Evolutionary conservation across 768 basidiomycete genomes (phyloP).

Genomic region (Termitomyces sp.): DNA sequence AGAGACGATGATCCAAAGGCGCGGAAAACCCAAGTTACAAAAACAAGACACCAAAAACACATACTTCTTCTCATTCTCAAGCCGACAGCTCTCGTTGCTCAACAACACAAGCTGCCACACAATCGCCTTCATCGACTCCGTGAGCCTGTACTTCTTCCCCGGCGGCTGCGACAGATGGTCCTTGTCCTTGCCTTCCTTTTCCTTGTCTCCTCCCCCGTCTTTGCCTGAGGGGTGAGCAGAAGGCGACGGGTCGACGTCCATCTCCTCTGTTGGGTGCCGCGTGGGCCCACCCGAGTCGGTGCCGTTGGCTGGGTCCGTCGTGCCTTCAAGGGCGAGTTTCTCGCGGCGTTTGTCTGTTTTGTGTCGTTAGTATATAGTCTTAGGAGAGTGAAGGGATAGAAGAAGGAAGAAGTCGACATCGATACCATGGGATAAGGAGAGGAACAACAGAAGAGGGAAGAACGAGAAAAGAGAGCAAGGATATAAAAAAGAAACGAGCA

Average conservation of each 20-base stretch:
- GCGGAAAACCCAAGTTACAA: no score
- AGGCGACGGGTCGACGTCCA: slow-evolving; percentile 29
- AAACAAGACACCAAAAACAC: not conserved
- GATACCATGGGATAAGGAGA: no score
- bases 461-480: no score
- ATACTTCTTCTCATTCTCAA: slow-evolving; percentile 64
- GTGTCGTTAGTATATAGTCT: not conserved
- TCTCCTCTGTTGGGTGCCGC: slow-evolving; percentile 41
- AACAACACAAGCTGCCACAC: slow-evolving; percentile 79
- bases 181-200: slow-evolving; percentile 16
- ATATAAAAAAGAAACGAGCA: slow-evolving; percentile 3
- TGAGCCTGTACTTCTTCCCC: slow-evolving; percentile 70
- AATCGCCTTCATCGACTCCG: slow-evolving; percentile 72
- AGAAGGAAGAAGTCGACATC: not conserved
- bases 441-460: no score
- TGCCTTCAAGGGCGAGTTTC: slow-evolving; percentile 35
- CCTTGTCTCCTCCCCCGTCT: not conserved
- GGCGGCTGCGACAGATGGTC: slow-evolving; percentile 52
- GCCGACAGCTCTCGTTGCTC: slow-evolving; percentile 77
- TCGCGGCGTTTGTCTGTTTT: slow-evolving; percentile 50
- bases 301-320: slow-evolving; percentile 16
- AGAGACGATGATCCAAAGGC: no score
- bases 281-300: slow-evolving; percentile 31
- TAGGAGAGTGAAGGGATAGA: no score
- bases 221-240: slow-evolving; percentile 9